Conservation (phyloP, 176 grass and related monocot genomes). For the Musa acuminata region DNA sequence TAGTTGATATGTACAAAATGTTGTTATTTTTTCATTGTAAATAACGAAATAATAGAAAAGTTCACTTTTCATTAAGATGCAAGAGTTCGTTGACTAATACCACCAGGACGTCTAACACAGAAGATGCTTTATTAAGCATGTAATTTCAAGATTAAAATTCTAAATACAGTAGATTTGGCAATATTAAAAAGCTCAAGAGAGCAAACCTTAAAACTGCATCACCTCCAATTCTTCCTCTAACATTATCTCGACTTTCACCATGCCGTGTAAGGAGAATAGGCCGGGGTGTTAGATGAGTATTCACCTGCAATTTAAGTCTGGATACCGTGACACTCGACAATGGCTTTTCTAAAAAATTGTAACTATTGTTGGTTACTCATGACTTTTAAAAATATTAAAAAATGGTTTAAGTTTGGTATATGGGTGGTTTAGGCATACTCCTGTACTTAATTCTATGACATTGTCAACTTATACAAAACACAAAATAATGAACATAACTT, state of each 20-base stretch:
- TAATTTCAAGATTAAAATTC: background rate
- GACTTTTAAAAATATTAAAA: background rate
- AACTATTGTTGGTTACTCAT: background rate
- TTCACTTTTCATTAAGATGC: background rate
- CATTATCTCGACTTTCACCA: constrained; percentile 94
- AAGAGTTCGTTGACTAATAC: background rate
- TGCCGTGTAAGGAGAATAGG: constrained; percentile 95
- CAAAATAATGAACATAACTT: background rate
- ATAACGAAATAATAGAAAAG: background rate
- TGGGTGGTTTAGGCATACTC: background rate
- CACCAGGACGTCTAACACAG: background rate
- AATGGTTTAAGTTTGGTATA: background rate
- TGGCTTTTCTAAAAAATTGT: background rate
- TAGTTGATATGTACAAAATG: no score
- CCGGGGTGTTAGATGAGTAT: constrained; percentile 93
- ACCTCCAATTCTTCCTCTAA: constrained; percentile 83
- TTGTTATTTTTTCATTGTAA: no score
- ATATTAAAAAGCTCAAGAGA: constrained; percentile 20
- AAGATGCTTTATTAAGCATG: background rate
- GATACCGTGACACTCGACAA: constrained; percentile 1
- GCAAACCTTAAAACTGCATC: constrained; percentile 75
- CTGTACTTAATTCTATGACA: background rate
- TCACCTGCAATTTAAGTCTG: constrained; percentile 56
- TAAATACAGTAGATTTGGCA: background rate
- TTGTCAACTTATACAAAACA: background rate